Conservation (phyloP, 371 early-diverging fungal genomes). For the Coelomomyces lativittatus region DNA sequence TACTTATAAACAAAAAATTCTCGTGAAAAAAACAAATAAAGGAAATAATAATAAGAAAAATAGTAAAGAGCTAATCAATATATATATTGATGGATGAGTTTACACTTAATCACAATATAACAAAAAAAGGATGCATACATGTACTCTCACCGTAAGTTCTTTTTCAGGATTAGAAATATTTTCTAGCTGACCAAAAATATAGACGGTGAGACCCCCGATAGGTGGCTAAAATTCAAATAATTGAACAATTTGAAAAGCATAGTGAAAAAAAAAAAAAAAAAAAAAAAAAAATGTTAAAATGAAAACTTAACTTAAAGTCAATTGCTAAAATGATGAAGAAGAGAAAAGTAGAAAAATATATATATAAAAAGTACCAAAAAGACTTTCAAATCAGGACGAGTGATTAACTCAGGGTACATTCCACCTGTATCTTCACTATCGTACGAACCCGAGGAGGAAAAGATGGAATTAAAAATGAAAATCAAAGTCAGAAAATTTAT, state of each 20-base stretch:
- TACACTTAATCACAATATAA: no score
- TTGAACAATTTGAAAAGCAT: not conserved
- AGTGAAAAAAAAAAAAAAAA: not conserved
- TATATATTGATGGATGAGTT: not conserved
- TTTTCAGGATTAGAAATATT: constrained; percentile 60
- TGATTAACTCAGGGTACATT: constrained; percentile 90
- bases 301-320: constrained; percentile 8
- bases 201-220: constrained; percentile 80
- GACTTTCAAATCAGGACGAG: constrained; percentile 79
- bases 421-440: constrained; percentile 56
- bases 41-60: not conserved
- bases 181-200: constrained; percentile 77
- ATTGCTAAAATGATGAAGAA: not conserved
- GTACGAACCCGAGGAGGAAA: no score
- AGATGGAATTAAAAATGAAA: not conserved
- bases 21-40: constrained; percentile 4
- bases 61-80: not conserved
- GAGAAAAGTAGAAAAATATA: not conserved
- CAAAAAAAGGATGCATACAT: constrained; percentile 8
- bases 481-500: constrained; percentile 13
- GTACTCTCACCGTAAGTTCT: constrained; percentile 69
- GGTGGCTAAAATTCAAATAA: constrained; percentile 39
- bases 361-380: constrained; percentile 23
- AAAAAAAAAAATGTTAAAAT: constrained; percentile 22
- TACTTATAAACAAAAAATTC: no score